A percentile compares a stretch with the other conserved stretches of the same genome.
Conservation (phyloP, 2,329 filamentous ascomycete species). For the Blastomyces silverae region DNA sequence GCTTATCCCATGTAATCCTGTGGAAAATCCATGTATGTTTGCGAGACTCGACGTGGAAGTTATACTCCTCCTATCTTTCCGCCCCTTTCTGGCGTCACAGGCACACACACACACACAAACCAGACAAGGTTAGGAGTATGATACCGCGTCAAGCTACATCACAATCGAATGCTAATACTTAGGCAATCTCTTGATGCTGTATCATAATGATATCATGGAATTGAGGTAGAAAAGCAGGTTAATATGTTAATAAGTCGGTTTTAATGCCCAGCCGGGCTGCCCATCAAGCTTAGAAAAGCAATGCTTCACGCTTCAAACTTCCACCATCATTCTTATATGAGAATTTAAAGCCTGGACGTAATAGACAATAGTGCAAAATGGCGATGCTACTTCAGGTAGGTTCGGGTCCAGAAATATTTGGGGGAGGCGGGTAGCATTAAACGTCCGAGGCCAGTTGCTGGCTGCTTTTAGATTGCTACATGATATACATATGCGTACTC, state of each 20-base stretch:
- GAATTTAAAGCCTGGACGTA: background rate
- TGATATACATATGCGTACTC: background rate
- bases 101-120: background rate
- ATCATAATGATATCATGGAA: constrained; percentile 5
- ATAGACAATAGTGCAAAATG: background rate
- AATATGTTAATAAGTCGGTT: background rate
- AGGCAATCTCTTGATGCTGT: background rate
- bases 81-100: constrained; percentile 1
- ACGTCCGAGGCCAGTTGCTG: background rate
- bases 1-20: background rate
- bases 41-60: background rate
- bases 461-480: constrained; percentile 4
- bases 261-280: background rate
- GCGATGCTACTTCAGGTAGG: constrained; percentile 2
- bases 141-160: too few species aligned
- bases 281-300: background rate
- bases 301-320: background rate
- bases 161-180: background rate
- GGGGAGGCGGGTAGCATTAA: background rate
- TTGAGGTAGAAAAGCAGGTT: background rate
- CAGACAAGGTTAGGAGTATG: too few species aligned
- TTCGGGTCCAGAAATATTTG: background rate
- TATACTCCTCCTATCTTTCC: background rate
- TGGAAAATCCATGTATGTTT: background rate
- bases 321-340: background rate